Conservation (phyloP, 1,284 basidiomycete species). For the Boletus semigastroideus region DNA sequence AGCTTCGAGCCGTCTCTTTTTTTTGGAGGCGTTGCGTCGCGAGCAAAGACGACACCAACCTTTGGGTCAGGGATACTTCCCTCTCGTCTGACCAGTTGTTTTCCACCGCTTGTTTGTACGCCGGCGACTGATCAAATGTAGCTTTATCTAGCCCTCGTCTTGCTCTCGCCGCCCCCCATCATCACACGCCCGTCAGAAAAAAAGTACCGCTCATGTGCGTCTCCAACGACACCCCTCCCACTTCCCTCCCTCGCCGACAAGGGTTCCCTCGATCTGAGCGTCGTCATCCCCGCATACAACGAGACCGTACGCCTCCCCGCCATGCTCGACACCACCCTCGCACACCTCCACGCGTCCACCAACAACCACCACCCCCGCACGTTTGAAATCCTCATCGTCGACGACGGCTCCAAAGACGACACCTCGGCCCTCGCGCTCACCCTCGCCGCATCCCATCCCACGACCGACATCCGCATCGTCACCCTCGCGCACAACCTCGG, state of each 20-base stretch:
- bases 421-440: conserved; percentile 68
- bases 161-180: conserved; percentile 69
- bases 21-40: conserved; percentile 49
- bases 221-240: conserved; percentile 47
- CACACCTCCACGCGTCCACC: conserved; percentile 47
- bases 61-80: conserved; percentile 47
- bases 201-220: conserved; percentile 55
- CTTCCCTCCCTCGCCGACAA: conserved; percentile 56
- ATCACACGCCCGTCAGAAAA: conserved; percentile 64
- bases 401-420: conserved; percentile 83
- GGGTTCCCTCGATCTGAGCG: conserved; percentile 64
- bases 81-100: conserved; percentile 29
- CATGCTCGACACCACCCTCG: conserved; percentile 79
- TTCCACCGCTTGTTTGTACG: not conserved
- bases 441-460: conserved; percentile 56
- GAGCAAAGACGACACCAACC: conserved; percentile 57
- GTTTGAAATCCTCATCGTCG: conserved; percentile 84
- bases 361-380: conserved; percentile 41
- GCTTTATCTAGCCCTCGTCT: conserved; percentile 61
- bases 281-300: conserved; percentile 91
- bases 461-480: conserved; percentile 70
- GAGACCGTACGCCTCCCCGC: conserved; percentile 75
- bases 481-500: conserved; percentile 81
- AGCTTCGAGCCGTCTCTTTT: conserved; percentile 56
- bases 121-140: conserved; percentile 33